Percentiles rank a stretch among this genome's conserved stretches.
These are phyloP conservation scores for Aphanomyces astaci DNA, from an alignment of 352 stramenopile species.

Conservation along the genomic window DNA sequence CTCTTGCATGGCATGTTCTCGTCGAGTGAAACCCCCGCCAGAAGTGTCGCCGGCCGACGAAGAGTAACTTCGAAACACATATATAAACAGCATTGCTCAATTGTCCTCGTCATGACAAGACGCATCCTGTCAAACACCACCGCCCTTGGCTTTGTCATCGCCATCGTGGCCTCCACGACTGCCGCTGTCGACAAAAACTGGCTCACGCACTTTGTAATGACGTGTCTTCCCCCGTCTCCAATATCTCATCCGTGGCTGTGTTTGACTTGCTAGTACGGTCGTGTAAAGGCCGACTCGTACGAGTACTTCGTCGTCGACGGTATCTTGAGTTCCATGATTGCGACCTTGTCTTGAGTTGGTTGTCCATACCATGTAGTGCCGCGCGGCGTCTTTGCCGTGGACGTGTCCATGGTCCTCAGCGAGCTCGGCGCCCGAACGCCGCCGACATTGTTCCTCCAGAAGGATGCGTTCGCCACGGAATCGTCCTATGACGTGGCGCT, in stretches of 20 bases:
- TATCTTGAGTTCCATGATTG: background rate
- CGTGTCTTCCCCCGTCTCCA: background rate
- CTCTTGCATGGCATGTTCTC: background rate
- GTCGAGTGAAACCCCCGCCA: background rate
- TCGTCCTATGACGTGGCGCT: background rate
- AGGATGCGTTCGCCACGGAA: constrained; percentile 12
- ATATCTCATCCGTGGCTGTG: background rate
- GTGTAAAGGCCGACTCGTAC: constrained; percentile 10
- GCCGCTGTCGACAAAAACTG: constrained; percentile 2
- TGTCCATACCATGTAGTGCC: constrained; percentile 10
- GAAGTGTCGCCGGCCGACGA: background rate
- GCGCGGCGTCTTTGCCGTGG: constrained; percentile 6
- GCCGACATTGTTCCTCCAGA: constrained; percentile 17
- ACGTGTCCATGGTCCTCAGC: background rate
- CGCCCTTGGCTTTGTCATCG: background rate
- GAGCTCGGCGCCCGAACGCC: constrained; percentile 1
- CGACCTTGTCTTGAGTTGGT: background rate
- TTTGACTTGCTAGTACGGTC: constrained; percentile 15
- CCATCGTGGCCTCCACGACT: background rate
- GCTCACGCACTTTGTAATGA: constrained; percentile 18
- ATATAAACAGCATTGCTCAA: background rate
- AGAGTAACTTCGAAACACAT: background rate
- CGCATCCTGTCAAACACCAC: background rate
- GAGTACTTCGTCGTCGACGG: constrained; percentile 18
- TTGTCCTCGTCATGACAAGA: background rate